Evolutionary conservation across 192 early-diverging fungal species (phyloP).

Genomic region (Coemansia asiatica): DNA sequence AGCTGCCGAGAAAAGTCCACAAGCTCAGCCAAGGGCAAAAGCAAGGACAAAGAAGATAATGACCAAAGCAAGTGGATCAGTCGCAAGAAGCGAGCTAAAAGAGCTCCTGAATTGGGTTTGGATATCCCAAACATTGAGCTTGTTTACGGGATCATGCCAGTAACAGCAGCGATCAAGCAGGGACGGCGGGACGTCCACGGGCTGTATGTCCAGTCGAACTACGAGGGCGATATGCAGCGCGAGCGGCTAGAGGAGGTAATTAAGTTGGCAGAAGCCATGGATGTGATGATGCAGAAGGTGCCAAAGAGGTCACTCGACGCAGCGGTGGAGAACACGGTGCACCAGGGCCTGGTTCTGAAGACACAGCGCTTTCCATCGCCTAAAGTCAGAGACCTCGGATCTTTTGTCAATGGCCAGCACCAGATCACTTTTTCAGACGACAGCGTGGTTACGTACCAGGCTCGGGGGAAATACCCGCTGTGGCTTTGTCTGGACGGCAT

Average conservation of each 20-base stretch:
- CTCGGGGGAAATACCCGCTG: constrained; percentile 39
- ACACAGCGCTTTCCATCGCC: not conserved
- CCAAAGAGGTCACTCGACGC: not conserved
- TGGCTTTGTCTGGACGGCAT: constrained; percentile 32
- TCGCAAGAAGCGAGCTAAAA: not conserved
- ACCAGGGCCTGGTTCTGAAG: constrained; percentile 41
- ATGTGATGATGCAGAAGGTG: constrained; percentile 9
- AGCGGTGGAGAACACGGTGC: constrained; percentile 3
- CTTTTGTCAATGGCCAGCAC: constrained; percentile 22
- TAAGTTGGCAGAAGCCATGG: constrained; percentile 8
- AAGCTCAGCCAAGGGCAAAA: no score
- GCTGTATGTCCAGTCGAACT: constrained; percentile 15
- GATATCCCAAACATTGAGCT: constrained; percentile 24
- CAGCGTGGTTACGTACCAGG: not conserved
- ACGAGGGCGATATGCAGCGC: constrained; percentile 20
- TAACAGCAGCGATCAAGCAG: constrained; percentile 27
- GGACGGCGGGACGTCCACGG: constrained; percentile 25
- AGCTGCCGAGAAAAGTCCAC: no score
- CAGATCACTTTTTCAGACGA: not conserved
- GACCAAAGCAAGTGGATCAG: not conserved
- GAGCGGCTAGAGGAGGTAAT: constrained; percentile 8
- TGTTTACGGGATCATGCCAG: constrained; percentile 29
- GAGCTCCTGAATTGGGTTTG: not conserved
- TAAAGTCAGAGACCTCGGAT: constrained; percentile 4
- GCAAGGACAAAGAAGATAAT: not conserved